Base-by-base conservation (phyloP, 768 basidiomycete species). In the Trametes meyenii region DNA sequence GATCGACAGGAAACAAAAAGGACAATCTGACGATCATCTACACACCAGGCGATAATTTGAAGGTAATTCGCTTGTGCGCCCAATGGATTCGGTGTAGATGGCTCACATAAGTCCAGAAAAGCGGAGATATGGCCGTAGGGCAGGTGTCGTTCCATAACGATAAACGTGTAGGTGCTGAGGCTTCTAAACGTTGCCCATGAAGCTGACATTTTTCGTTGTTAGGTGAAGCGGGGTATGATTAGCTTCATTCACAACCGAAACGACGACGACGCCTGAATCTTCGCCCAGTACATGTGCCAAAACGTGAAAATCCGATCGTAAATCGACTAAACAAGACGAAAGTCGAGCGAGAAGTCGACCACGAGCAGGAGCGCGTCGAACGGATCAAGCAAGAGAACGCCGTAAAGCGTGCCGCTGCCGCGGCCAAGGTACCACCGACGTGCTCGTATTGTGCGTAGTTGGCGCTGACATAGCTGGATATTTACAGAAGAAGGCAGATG, bases 251-350 rank as follows among this genome's bases (percentile, higher is more conserved):
- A 36, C 23, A 17, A 10, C 21, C 23, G 21, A 12, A 13, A 24
- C 2, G 11, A 23, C 21, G 21, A 23, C 45, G 13, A 19, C 45
- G 5, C 3, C 21, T 46, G 11, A 5, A 44, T n/a, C n/a, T n/a
- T n/a, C 13, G 1, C 11, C 23, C 61, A 94, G 93, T 94, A 1
- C 82, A 96, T 69, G 79, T 98, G 7, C 72, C 81, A 1, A 86
- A 87, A 58, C 86, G 96, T 35, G 91, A 96, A 65, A 99, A 99
- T 71, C 66, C 79, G 3, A 90, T 96, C 60, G 90, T 98, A 36
- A 98, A 98, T 70, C 86, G 96, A 26, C 78, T 98, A 44, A 95
- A 92, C 76, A 97, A 96, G 78, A 98, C 96, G 14, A 98, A 96
- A 69, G 76, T 84, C 52, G 93, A 93, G 75, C 82, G 79, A 29